Percentiles rank a stretch among this genome's conserved stretches.
These are phyloP conservation scores for Thielaviopsis populi DNA, from an alignment of 2,329 filamentous ascomycete species.

Conservation along the genomic window DNA sequence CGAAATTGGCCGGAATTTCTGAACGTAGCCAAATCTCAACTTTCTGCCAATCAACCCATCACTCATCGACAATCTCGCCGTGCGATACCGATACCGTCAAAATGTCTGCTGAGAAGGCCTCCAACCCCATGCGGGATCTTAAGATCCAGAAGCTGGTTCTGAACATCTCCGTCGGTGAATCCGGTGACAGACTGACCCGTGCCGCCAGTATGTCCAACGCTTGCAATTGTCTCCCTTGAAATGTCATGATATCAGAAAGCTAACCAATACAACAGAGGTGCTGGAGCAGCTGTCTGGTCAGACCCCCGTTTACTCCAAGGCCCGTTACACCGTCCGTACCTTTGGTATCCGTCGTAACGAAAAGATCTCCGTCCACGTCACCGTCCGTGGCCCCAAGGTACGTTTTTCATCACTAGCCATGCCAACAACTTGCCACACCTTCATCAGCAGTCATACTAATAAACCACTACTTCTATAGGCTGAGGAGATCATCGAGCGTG, in stretches of 20 bases:
- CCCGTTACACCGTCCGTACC: slow-evolving; percentile 98
- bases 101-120: slow-evolving; percentile 61
- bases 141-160: slow-evolving; percentile 99
- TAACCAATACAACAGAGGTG: slow-evolving; percentile 43
- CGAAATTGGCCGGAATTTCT: slow-evolving; percentile 9
- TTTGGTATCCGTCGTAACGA: slow-evolving; percentile 99
- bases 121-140: slow-evolving; percentile 99
- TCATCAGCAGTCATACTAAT: slow-evolving; percentile 20
- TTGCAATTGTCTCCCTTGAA: background rate
- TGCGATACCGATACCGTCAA: slow-evolving; percentile 17
- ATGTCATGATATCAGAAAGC: background rate
- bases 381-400: slow-evolving; percentile 83
- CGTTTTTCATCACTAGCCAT: slow-evolving; percentile 8
- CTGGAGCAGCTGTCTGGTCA: slow-evolving; percentile 98
- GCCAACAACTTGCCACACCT: background rate
- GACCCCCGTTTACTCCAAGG: slow-evolving; percentile 99
- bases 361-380: slow-evolving; percentile 99
- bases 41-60: slow-evolving; percentile 24
- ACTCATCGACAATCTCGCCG: slow-evolving; percentile 15
- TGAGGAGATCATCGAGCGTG: slow-evolving; percentile 99
- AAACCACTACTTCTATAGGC: slow-evolving; percentile 35
- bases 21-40: background rate
- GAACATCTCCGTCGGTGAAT: slow-evolving; percentile 99
- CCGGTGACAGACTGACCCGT: slow-evolving; percentile 99
- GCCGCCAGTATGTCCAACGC: slow-evolving; percentile 47